phyloP scores from a whole-genome alignment of 2,329 filamentous ascomycete genomes.

The Trichoderma afroharzianum region DNA sequence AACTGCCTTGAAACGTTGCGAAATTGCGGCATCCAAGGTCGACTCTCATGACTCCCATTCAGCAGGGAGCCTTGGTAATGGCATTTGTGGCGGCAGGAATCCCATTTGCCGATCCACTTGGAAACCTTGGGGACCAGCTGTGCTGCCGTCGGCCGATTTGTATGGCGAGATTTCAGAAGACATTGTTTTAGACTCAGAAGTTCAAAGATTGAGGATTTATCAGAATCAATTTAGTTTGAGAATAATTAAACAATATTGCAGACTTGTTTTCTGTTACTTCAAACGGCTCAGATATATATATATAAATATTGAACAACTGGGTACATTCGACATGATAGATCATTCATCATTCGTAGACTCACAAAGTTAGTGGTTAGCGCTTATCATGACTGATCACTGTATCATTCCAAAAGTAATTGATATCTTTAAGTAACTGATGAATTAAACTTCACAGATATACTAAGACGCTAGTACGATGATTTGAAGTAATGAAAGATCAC shows the following conservation, averaged over 20 bases:
- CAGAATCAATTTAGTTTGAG: background rate
- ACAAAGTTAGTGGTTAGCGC: background rate
- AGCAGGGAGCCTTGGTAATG: background rate
- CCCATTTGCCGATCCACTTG: background rate
- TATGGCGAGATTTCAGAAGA: background rate
- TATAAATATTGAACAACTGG: background rate
- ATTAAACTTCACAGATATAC: background rate
- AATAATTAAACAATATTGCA: background rate
- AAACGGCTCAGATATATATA: rapidly evolving
- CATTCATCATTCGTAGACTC: background rate
- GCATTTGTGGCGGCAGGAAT: background rate
- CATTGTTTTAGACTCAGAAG: background rate
- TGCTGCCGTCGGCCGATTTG: background rate
- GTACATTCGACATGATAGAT: background rate
- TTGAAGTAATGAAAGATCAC: background rate
- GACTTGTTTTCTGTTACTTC: background rate
- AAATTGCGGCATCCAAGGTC: background rate
- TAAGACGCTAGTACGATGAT: background rate
- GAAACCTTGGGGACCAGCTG: background rate
- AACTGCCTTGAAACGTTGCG: background rate
- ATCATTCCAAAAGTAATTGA: background rate
- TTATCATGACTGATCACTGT: background rate
- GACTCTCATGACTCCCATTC: background rate
- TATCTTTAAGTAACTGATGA: background rate
- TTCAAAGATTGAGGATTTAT: background rate